A percentile compares a stretch with the other conserved stretches of the same genome.
phyloP scores from a whole-genome alignment of 805 yeast species.

The Ogataea allantospora region DNA sequence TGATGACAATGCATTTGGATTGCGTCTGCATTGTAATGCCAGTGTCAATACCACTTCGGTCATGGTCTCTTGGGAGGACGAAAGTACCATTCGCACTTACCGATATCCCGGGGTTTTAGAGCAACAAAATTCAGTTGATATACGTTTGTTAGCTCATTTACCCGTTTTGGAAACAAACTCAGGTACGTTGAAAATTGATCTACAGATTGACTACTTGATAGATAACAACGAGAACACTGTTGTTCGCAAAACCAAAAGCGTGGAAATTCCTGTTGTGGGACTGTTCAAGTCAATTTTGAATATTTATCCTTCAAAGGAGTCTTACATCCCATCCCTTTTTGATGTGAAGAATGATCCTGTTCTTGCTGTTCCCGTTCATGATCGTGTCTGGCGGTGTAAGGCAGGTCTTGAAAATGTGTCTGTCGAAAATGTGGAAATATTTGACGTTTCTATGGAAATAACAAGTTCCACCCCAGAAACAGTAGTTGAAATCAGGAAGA shows the following conservation, averaged over 20 bases:
- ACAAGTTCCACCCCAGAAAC: slow-evolving; percentile 11
- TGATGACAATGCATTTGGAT: slow-evolving; percentile 34
- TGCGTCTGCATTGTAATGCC: slow-evolving; percentile 23
- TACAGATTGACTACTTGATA: slow-evolving; percentile 29
- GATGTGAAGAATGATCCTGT: slow-evolving; percentile 16
- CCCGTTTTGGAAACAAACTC: slow-evolving; percentile 22
- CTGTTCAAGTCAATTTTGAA: slow-evolving; percentile 32
- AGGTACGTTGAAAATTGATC: slow-evolving; percentile 16
- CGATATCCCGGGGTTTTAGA: slow-evolving; percentile 14
- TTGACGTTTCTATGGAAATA: slow-evolving; percentile 26
- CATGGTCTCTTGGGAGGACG: slow-evolving; percentile 21
- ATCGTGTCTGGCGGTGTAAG: slow-evolving; percentile 37
- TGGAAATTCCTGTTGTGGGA: slow-evolving; percentile 28
- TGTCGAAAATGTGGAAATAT: slow-evolving; percentile 33
- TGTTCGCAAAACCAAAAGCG: slow-evolving; percentile 24
- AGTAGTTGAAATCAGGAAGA: slow-evolving; percentile 4
- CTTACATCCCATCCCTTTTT: slow-evolving; percentile 30
- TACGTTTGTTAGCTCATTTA: slow-evolving; percentile 15
- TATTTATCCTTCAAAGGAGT: slow-evolving; percentile 33
- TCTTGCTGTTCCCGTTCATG: slow-evolving; percentile 29
- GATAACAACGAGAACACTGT: slow-evolving; percentile 31
- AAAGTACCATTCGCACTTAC: slow-evolving; percentile 8
- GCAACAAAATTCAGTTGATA: slow-evolving; percentile 1
- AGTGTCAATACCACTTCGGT: slow-evolving; percentile 13
- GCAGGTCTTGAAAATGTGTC: slow-evolving; percentile 31